Base-by-base conservation (phyloP, 2,329 filamentous ascomycete species). In the Beauveria medogensis region DNA sequence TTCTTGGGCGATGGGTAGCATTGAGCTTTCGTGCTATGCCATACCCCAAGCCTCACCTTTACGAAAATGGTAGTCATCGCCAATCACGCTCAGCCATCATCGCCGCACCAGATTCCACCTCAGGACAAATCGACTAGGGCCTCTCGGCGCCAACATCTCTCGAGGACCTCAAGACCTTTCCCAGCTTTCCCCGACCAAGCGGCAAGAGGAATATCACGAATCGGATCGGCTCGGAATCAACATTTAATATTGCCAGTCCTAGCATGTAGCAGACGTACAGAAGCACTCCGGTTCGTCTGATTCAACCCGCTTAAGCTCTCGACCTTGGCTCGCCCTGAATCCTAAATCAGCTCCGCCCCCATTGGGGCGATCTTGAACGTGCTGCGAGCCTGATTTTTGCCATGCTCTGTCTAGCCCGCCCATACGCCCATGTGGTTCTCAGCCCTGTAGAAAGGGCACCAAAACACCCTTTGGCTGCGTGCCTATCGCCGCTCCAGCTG, bases 381-480 rank as follows among this genome's bases (percentile, higher is more conserved):
- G 56, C 52, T 37, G 24, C 26, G 34, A 52, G 48, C 56, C 48
- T 59, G 55, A 5, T 30, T 28, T 43, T 43, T 2, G 22, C 37
- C 44, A 10, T 18, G 18, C 50, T 34, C 41, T 10, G 9, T 26
- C 30, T 50, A 30, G 30, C 55, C 55, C 56, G 48, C 56, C 18
- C 37, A 12, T 24, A 46, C 48, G n/a, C 56, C 56, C 47, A 48
- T 57, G 55, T 57, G 55, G 55, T 47, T 48, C 56, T 59, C 56
- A 59, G 56, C 56, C 56, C 56, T 59, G 56, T 59, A 52, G 37
- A 59, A 59, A 51, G 47, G 34, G 48, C 37, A 46, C 47, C 46
- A 41, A 52, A 46, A 51, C 22, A 18, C 22, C 22, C 48, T 59
- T 18, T 50, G 30, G 16, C 47, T 28, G 24, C 10, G 37, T 44